Conservation (phyloP, 345 rosid species). For the Heritiera fomes region DNA sequence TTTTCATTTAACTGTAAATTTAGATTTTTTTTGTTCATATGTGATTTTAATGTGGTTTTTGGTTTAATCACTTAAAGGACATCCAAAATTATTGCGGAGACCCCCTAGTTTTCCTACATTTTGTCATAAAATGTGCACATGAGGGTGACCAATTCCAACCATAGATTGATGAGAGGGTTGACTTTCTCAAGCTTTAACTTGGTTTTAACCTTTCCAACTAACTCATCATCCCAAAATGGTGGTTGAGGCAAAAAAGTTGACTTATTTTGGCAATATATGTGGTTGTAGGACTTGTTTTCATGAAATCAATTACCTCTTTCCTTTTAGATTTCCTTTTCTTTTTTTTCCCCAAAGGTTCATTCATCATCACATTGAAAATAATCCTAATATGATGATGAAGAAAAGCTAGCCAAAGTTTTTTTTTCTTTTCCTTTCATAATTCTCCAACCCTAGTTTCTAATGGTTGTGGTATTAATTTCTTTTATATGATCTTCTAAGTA, state of each 20-base stretch:
- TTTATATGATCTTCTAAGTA: too few species aligned
- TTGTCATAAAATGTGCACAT: background rate
- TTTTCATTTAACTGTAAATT: too few species aligned
- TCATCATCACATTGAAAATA: background rate
- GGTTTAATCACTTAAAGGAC: background rate
- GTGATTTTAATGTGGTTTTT: background rate
- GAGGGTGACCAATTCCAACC: background rate
- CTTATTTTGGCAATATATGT: constrained; percentile 8
- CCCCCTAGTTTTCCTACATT: background rate
- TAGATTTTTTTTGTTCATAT: background rate
- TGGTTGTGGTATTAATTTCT: too few species aligned
- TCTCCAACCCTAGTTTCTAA: too few species aligned
- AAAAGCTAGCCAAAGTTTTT: background rate
- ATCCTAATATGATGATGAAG: background rate
- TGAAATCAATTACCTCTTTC: background rate
- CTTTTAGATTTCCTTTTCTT: too few species aligned
- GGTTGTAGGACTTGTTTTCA: background rate
- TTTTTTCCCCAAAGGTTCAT: too few species aligned
- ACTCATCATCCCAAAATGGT: background rate
- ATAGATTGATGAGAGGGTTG: background rate
- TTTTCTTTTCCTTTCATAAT: too few species aligned
- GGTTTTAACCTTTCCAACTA: constrained; percentile 3
- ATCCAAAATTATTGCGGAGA: background rate
- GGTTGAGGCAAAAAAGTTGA: background rate
- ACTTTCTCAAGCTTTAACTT: constrained; percentile 3